Percentiles rank a stretch among this genome's conserved stretches.
Conservation (phyloP, 2,329 filamentous ascomycete genomes). For the Knufia fluminis region DNA sequence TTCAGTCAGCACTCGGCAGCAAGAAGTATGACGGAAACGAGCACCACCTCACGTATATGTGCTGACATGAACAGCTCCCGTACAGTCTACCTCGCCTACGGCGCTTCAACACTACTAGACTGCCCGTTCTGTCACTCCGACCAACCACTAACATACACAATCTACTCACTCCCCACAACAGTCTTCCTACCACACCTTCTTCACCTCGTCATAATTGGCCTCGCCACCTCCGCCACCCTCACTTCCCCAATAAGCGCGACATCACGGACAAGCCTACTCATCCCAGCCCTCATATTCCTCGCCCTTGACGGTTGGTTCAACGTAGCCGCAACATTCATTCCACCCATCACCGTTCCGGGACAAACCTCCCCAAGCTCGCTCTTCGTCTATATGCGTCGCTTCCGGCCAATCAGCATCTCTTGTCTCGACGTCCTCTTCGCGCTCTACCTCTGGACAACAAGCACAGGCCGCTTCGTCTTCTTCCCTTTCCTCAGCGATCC, state of each 20-base stretch:
- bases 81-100: slow-evolving; percentile 74
- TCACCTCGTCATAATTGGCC: slow-evolving; percentile 63
- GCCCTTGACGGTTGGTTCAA: slow-evolving; percentile 58
- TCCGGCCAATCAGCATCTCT: slow-evolving; percentile 56
- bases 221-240: slow-evolving; percentile 61
- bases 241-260: slow-evolving; percentile 44
- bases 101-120: slow-evolving; percentile 60
- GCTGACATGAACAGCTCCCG: slow-evolving; percentile 14
- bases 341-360: slow-evolving; percentile 16
- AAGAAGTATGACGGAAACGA: slow-evolving; percentile 49
- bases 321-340: slow-evolving; percentile 50
- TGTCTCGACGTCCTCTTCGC: slow-evolving; percentile 56
- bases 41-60: not conserved
- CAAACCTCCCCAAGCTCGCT: slow-evolving; percentile 37
- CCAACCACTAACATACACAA: slow-evolving; percentile 60
- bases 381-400: slow-evolving; percentile 58
- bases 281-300: slow-evolving; percentile 53
- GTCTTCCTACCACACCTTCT: slow-evolving; percentile 68
- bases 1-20: slow-evolving; percentile 60
- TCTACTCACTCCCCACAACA: slow-evolving; percentile 64
- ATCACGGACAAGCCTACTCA: slow-evolving; percentile 46
- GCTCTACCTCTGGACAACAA: slow-evolving; percentile 61
- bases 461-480: slow-evolving; percentile 70
- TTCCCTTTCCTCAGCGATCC: slow-evolving; percentile 40
- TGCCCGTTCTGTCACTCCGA: slow-evolving; percentile 79